Conservation (phyloP, 2,329 filamentous ascomycete genomes). For the Penicillium frequentans region DNA sequence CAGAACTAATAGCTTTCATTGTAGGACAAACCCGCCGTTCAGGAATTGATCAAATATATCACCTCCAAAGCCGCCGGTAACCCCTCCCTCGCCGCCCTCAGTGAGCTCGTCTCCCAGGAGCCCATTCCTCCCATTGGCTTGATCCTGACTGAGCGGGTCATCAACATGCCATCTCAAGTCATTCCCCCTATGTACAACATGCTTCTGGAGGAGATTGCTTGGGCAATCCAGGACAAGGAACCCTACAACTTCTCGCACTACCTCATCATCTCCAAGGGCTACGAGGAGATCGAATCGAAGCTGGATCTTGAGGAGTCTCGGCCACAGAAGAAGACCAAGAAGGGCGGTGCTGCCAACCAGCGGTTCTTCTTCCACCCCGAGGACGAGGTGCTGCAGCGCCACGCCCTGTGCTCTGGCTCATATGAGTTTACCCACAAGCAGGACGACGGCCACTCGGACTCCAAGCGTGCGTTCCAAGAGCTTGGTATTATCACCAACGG, state of each 20-base stretch:
- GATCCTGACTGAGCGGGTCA: slow-evolving; percentile 85
- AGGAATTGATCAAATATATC: slow-evolving; percentile 72
- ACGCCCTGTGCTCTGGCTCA: slow-evolving; percentile 68
- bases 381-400: slow-evolving; percentile 81
- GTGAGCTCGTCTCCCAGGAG: slow-evolving; percentile 57
- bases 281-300: slow-evolving; percentile 80
- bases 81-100: slow-evolving; percentile 57
- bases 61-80: slow-evolving; percentile 54
- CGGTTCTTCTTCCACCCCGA: slow-evolving; percentile 93
- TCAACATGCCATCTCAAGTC: slow-evolving; percentile 95
- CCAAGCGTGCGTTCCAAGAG: slow-evolving; percentile 92
- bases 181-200: slow-evolving; percentile 93
- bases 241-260: slow-evolving; percentile 94
- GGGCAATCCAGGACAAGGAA: slow-evolving; percentile 84
- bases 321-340: slow-evolving; percentile 69
- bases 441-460: slow-evolving; percentile 79
- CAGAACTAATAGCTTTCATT: not conserved
- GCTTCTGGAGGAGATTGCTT: slow-evolving; percentile 87
- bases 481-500: slow-evolving; percentile 82
- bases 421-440: slow-evolving; percentile 77
- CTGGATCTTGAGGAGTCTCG: slow-evolving; percentile 66
- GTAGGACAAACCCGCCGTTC: slow-evolving; percentile 68
- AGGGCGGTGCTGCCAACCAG: slow-evolving; percentile 49
- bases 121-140: slow-evolving; percentile 69
- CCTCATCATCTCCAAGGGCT: slow-evolving; percentile 87